Conservation (phyloP, 2,329 filamentous ascomycete species). For the Claviceps africana region DNA sequence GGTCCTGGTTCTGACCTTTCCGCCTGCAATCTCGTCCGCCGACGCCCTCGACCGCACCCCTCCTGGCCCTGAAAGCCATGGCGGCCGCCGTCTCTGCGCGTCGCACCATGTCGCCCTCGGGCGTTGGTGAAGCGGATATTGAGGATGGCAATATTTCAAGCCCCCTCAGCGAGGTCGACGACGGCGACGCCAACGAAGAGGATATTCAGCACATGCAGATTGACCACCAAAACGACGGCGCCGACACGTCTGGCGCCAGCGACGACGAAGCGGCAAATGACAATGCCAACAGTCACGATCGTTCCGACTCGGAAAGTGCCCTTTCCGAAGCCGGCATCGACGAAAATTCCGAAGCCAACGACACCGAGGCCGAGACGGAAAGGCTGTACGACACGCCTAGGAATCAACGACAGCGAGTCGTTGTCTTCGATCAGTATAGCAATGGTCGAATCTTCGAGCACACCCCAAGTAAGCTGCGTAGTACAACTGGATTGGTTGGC, state of each 20-base stretch:
- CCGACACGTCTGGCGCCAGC: slow-evolving; percentile 16
- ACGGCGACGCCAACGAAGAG: slow-evolving; percentile 59
- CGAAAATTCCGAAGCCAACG: slow-evolving; percentile 32
- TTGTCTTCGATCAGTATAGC: slow-evolving; percentile 42
- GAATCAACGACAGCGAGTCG: slow-evolving; percentile 47
- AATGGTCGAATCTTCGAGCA: slow-evolving; percentile 43
- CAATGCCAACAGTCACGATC: slow-evolving; percentile 14
- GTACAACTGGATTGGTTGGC: slow-evolving; percentile 17
- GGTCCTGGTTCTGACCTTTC: background rate
- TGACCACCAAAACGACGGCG: slow-evolving; percentile 21
- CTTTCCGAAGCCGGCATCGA: slow-evolving; percentile 39
- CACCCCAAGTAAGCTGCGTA: slow-evolving; percentile 65
- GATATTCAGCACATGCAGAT: slow-evolving; percentile 46
- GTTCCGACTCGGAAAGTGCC: slow-evolving; percentile 35
- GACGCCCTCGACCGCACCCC: slow-evolving; percentile 8
- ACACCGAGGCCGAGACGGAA: slow-evolving; percentile 86
- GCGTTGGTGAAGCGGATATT: slow-evolving; percentile 27
- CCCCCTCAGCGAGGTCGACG: slow-evolving; percentile 83
- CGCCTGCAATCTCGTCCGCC: background rate
- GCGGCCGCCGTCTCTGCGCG: slow-evolving; percentile 37
- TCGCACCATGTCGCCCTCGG: slow-evolving; percentile 31
- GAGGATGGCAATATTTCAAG: slow-evolving; percentile 68
- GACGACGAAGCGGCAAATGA: slow-evolving; percentile 12
- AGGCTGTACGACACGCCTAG: slow-evolving; percentile 80
- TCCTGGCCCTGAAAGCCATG: slow-evolving; percentile 23